These are phyloP conservation scores for Citrus hindsii DNA, from an alignment of 345 rosid species.

Conservation along the genomic window DNA sequence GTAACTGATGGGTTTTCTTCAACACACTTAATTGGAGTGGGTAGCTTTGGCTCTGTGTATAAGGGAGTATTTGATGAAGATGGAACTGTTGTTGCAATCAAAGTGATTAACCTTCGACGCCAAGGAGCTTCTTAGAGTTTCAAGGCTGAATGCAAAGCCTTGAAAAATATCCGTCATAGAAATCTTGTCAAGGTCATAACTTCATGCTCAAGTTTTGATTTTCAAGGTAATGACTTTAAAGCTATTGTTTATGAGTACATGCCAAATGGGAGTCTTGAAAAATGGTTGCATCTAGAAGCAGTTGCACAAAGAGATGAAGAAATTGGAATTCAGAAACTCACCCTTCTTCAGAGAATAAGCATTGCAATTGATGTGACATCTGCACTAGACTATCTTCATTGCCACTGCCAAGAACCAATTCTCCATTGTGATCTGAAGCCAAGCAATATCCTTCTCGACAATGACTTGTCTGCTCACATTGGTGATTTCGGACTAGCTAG, in stretches of 20 bases:
- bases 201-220: constrained; percentile 16
- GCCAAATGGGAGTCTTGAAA: constrained; percentile 7
- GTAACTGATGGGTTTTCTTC: constrained; percentile 12
- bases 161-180: neutral
- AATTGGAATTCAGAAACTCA: neutral
- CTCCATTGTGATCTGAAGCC: constrained; percentile 7
- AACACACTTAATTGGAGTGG: neutral
- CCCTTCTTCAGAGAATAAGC: neutral
- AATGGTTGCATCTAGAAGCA: neutral
- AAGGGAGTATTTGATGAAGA: constrained; percentile 4
- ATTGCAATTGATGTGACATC: constrained; percentile 1
- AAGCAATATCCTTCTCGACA: neutral
- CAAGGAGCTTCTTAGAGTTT: constrained; percentile 5
- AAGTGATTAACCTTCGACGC: constrained; percentile 10
- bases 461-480: neutral
- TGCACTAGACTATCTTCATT: constrained; percentile 1
- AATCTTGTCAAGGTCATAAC: neutral
- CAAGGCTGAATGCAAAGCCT: neutral
- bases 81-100: neutral
- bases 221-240: constrained; percentile 10
- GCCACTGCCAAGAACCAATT: neutral
- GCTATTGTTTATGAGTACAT: neutral
- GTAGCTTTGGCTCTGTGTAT: constrained; percentile 1
- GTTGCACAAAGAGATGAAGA: neutral
- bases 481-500: constrained; percentile 5